Conservation (phyloP, 2,329 filamentous ascomycete species). For the Nigrospora sphaerica region DNA sequence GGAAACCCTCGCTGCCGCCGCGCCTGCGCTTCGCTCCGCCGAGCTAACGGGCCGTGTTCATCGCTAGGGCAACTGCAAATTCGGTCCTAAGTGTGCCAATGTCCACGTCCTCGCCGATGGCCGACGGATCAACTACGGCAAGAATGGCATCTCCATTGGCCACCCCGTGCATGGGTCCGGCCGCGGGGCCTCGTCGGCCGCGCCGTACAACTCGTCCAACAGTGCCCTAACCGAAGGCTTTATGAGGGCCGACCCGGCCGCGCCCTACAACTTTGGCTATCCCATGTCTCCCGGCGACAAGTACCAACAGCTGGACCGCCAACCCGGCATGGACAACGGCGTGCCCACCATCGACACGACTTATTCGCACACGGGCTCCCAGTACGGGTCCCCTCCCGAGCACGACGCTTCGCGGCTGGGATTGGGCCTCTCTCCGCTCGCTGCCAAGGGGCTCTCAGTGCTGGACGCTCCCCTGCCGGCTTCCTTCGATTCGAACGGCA, state of each 20-base stretch:
- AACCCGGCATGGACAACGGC: slow-evolving; percentile 46
- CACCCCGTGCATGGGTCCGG: slow-evolving; percentile 49
- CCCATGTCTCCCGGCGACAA: slow-evolving; percentile 32
- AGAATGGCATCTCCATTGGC: slow-evolving; percentile 60
- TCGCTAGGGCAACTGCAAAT: slow-evolving; percentile 90
- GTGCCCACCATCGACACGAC: slow-evolving; percentile 54
- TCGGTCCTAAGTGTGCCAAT: slow-evolving; percentile 94
- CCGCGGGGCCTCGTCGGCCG: slow-evolving; percentile 59
- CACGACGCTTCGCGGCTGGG: slow-evolving; percentile 50
- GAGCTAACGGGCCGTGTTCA: no score
- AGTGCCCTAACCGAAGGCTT: slow-evolving; percentile 69
- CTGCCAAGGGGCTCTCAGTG: slow-evolving; percentile 70
- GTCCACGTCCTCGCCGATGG: slow-evolving; percentile 94
- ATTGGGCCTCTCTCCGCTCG: slow-evolving; percentile 72
- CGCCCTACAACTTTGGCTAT: slow-evolving; percentile 36
- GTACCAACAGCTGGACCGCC: slow-evolving; percentile 36
- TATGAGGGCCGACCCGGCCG: slow-evolving; percentile 50
- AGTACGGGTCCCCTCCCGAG: slow-evolving; percentile 79
- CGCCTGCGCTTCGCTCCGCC: no score
- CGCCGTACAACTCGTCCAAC: slow-evolving; percentile 53
- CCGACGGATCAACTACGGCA: slow-evolving; percentile 76
- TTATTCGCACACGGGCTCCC: slow-evolving; percentile 47
- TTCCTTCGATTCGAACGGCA: slow-evolving; percentile 93
- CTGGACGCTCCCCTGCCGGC: slow-evolving; percentile 88
- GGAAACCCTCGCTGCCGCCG: no score